phyloP scores from a whole-genome alignment of 1,284 basidiomycete species.

The Leccinum pachyderme region DNA sequence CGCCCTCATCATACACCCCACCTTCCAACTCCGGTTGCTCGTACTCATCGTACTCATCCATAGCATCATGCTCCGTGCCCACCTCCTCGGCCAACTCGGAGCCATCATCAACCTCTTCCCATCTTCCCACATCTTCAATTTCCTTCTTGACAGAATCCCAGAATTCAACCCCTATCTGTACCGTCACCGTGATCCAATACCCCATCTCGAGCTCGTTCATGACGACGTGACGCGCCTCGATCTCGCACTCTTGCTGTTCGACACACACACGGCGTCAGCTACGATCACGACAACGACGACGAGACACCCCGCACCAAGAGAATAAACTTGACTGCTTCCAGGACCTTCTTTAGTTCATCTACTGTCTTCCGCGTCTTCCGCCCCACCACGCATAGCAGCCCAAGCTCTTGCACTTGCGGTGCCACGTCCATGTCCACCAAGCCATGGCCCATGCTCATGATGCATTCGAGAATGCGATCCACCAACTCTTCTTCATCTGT shows the following conservation, averaged over 20 bases:
- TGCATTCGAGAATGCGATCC: slow-evolving; percentile 9
- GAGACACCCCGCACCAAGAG: slow-evolving; percentile 11
- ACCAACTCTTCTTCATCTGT: slow-evolving; percentile 12
- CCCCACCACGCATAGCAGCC: slow-evolving; percentile 9
- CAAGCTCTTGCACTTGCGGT: slow-evolving; percentile 13
- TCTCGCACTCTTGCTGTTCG: background rate
- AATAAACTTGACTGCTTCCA: slow-evolving; percentile 4
- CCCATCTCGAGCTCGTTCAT: slow-evolving; percentile 19
- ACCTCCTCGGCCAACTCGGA: background rate
- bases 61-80: background rate
- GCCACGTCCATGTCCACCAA: background rate
- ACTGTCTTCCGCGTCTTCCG: slow-evolving; percentile 13
- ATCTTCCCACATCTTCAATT: background rate
- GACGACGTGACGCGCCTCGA: slow-evolving; percentile 5
- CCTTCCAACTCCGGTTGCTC: background rate
- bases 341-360: slow-evolving; percentile 1
- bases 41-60: background rate
- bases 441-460: slow-evolving; percentile 1
- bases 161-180: background rate
- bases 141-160: background rate
- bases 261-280: background rate
- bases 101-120: background rate
- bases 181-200: slow-evolving; percentile 17
- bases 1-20: background rate
- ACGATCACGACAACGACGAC: background rate